Evolutionary conservation across 2,329 filamentous ascomycete genomes (phyloP).

Genomic region (Epichloe bromicola): DNA sequence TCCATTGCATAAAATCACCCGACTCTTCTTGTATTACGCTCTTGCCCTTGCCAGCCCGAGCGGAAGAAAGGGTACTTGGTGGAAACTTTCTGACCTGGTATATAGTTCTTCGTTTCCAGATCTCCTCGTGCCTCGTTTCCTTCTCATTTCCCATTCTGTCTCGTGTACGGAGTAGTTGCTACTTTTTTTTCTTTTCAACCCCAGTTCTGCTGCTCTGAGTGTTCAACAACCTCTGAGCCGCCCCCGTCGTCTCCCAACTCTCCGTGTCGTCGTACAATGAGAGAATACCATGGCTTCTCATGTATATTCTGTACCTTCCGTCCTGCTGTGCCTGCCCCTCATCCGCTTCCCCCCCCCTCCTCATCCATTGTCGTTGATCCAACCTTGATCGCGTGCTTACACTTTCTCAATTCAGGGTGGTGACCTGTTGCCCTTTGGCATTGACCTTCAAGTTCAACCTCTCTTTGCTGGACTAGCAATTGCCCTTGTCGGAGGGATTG

Average conservation of each 20-base stretch:
- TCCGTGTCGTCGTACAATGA: conserved; percentile 36
- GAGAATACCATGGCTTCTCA: conserved; percentile 62
- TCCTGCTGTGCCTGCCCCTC: neutral
- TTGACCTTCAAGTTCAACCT: conserved; percentile 34
- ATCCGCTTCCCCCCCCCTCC: neutral
- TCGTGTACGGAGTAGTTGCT: neutral
- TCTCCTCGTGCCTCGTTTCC: conserved; percentile 6
- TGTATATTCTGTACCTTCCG: conserved; percentile 21
- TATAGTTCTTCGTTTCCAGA: conserved; percentile 11
- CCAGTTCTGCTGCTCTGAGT: neutral
- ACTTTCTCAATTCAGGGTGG: conserved; percentile 30
- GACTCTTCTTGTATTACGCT: neutral
- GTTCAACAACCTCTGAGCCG: conserved; percentile 6
- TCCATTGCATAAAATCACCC: neutral
- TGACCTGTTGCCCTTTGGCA: conserved; percentile 38
- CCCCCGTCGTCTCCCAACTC: conserved; percentile 6
- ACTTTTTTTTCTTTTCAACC: neutral
- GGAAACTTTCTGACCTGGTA: conserved; percentile 2
- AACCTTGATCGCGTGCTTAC: conserved; percentile 12
- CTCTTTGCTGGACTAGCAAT: conserved; percentile 40
- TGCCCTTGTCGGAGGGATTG: conserved; percentile 37
- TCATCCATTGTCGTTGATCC: neutral
- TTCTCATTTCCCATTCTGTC: conserved; percentile 4
- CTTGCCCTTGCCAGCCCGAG: neutral
- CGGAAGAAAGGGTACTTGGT: neutral